Evolutionary conservation across 257 asterid species (phyloP), one percentile per base, ranked within the genome.

Genomic region (Capsicum rhomboideum): DNA sequence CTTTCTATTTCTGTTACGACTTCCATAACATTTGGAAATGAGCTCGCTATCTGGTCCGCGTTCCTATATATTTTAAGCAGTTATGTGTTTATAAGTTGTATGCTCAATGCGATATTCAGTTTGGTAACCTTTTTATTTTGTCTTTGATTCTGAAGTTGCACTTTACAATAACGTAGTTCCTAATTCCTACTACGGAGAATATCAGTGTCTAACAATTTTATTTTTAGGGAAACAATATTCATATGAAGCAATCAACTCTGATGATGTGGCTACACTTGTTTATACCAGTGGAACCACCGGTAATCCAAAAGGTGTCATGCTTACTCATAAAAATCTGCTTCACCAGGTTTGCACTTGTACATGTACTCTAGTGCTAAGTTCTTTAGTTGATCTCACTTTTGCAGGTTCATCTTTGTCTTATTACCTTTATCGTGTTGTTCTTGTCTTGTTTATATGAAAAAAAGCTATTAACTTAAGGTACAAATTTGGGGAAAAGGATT

Each of bases 231-330:
- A 83, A 20, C 88, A 90, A 44, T 92, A 92, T 87, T 77, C 78
- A 61, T 93, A 91, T 85, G 92, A 91, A 89, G 87, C 93, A 54
- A 93, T 94, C 75, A 87, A 84, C 88, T 87, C 97, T 50, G 96
- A 90, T 85, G 99, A 95, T 83, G 88, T 89, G 82, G 98, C 98
- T 23, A 94, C 99, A 6, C 92, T 95, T 64, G 88, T 94, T 4
- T 95, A 95, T 83, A 95, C 99, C 37, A 95, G 99, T 91, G 99
- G 99, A 72, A 95, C 98, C 87, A 94, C 97, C 71, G 99, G 97
- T 74, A 94, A 92, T 87, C 98, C 99, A 61, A 95, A 94, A 93
- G 99, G 99, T 85, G 97, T 95, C 87, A 94, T 93, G 97, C 98
- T 95, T 87, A 93, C 99, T 1, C 99, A 95, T 88, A 88, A 88